Evolutionary conservation across 2,329 filamentous ascomycete species (phyloP).

Genomic region (Apiospora phragmitis): DNA sequence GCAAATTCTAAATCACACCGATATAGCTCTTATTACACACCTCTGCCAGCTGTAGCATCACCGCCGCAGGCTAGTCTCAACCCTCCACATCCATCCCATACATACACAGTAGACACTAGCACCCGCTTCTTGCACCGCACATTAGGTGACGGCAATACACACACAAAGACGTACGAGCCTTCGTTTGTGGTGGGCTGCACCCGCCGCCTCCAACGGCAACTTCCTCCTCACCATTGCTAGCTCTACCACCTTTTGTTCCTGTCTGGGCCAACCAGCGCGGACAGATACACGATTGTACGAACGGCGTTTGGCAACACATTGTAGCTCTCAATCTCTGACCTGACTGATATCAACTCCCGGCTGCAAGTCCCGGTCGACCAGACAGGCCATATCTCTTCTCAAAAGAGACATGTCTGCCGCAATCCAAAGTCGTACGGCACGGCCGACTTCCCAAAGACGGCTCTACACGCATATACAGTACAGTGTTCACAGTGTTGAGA

Average conservation of each 20-base stretch:
- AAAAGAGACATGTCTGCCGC: slow-evolving; percentile 1
- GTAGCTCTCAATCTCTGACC: not conserved
- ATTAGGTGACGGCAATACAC: not conserved
- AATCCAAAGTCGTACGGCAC: not conserved
- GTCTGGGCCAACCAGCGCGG: not conserved
- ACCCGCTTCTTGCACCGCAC: not conserved
- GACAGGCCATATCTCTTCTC: not conserved
- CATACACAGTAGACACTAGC: not conserved
- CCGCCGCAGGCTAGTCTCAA: not conserved
- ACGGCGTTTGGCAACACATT: not conserved
- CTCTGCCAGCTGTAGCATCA: not conserved
- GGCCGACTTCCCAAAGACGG: not conserved
- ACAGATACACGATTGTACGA: not conserved
- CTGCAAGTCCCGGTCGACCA: not conserved
- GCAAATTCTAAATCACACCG: not conserved
- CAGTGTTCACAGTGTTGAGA: not conserved
- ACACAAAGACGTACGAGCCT: not conserved
- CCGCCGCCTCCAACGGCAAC: slow-evolving; percentile 3
- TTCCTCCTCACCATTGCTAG: not conserved
- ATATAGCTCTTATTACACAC: not conserved
- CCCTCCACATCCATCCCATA: not conserved
- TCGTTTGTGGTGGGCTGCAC: slow-evolving; percentile 7
- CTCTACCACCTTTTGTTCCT: not conserved
- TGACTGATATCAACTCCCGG: not conserved
- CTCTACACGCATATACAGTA: not conserved